phyloP scores from a whole-genome alignment of 2,329 filamentous ascomycete genomes.

The Fusarium decemcellulare region DNA sequence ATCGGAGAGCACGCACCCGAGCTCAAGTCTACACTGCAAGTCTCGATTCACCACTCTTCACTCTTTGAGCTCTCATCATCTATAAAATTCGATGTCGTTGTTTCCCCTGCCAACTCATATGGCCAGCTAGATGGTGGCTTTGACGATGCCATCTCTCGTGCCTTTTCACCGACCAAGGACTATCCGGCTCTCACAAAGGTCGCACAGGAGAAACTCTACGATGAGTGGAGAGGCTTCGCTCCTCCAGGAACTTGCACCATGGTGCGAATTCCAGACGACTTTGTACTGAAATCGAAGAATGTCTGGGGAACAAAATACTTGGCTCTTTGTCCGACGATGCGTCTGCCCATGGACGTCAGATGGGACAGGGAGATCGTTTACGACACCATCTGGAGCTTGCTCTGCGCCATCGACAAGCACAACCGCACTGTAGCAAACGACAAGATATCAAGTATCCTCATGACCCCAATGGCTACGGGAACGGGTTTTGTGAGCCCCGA shows the following conservation, averaged over 20 bases:
- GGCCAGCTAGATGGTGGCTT: conserved; percentile 67
- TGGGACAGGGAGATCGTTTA: conserved; percentile 69
- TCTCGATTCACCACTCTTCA: conserved; percentile 55
- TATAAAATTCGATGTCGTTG: conserved; percentile 61
- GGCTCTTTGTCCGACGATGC: conserved; percentile 69
- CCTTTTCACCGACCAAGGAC: conserved; percentile 59
- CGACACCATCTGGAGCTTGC: conserved; percentile 65
- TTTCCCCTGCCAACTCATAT: conserved; percentile 69
- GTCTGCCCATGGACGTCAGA: conserved; percentile 55
- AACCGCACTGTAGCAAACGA: conserved; percentile 52
- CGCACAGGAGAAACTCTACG: conserved; percentile 61
- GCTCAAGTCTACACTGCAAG: conserved; percentile 47
- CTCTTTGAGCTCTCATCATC: conserved; percentile 55
- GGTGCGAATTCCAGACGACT: conserved; percentile 57
- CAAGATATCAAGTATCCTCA: conserved; percentile 59
- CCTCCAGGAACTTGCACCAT: conserved; percentile 65
- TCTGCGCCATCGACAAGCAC: conserved; percentile 63
- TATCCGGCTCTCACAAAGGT: conserved; percentile 63
- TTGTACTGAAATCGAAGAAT: conserved; percentile 51
- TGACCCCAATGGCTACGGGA: conserved; percentile 67
- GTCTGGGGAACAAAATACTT: conserved; percentile 59
- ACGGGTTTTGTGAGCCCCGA: conserved; percentile 59
- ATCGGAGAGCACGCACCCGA: conserved; percentile 40
- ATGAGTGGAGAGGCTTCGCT: conserved; percentile 62
- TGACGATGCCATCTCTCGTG: conserved; percentile 66